A percentile compares a stretch with the other conserved stretches of the same genome.
These are phyloP conservation scores for Monilinia fructicola DNA, from an alignment of 2,329 filamentous ascomycete species.

Conservation along the genomic window DNA sequence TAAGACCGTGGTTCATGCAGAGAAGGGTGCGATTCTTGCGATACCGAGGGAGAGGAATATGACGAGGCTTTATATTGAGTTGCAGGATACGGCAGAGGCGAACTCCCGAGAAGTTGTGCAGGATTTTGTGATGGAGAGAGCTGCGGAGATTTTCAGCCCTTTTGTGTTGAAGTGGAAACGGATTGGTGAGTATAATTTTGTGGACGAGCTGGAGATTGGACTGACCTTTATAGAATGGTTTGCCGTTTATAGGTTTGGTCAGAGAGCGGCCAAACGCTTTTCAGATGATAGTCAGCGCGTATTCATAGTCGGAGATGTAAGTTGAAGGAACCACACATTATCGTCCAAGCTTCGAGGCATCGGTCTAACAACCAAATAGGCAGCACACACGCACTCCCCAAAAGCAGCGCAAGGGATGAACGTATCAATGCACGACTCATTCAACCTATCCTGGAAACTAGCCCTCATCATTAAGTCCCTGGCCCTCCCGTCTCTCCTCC, in stretches of 20 bases:
- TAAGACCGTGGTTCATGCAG: constrained; percentile 55
- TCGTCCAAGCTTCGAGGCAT: constrained; percentile 36
- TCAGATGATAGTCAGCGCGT: constrained; percentile 52
- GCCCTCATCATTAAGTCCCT: constrained; percentile 51
- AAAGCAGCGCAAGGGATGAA: constrained; percentile 64
- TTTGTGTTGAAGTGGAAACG: constrained; percentile 63
- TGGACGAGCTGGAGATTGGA: background rate
- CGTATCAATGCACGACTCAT: constrained; percentile 58
- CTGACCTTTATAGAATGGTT: constrained; percentile 68
- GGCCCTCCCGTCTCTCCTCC: constrained; percentile 53
- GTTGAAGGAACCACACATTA: constrained; percentile 19
- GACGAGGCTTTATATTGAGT: constrained; percentile 63
- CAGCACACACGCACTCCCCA: constrained; percentile 60
- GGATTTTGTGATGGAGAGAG: constrained; percentile 69
- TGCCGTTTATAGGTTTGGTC: constrained; percentile 58
- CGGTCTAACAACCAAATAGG: constrained; percentile 32
- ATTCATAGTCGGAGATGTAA: constrained; percentile 53
- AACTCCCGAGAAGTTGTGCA: constrained; percentile 48
- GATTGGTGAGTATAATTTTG: constrained; percentile 65
- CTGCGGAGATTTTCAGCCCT: constrained; percentile 59
- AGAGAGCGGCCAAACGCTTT: constrained; percentile 59
- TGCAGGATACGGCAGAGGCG: constrained; percentile 51
- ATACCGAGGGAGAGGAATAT: constrained; percentile 62
- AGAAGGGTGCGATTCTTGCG: constrained; percentile 57
- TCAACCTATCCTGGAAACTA: constrained; percentile 63